Evolutionary conservation across 345 rosid genomes (phyloP), one percentile per base, ranked within the genome.

Genomic region (Hirschfeldia incana): DNA sequence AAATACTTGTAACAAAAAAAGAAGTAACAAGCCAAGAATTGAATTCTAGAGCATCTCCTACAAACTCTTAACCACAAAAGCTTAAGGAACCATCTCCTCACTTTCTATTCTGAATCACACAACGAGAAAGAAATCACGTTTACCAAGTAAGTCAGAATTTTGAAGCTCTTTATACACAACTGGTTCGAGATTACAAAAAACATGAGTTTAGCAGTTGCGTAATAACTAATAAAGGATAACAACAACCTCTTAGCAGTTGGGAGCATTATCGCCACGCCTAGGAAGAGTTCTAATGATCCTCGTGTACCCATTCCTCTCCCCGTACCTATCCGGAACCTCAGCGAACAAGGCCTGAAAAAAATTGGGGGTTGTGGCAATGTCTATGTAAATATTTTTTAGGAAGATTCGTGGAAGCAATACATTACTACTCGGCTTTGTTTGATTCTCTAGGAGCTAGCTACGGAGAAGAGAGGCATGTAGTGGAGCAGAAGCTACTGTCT

Each of bases 381-480:
- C 21, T 21, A 21, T 21, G 21, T 21, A 21, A 21, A 21, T 21
- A 21, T 21, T 21, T 21, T 21, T 21, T 21, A 21, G 99, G 97
- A 6, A 84, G 97, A 77, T 95, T 95, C 33, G 99, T 95, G 78
- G 99, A 95, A 76, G 99, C 99, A 4, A 90, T 95, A 74, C 99
- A 95, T 83, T 95, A 95, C 85, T 95, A 95, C 83, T 95, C 99
- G 0, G 99, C 99, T 0, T 69, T 95, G 62, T 95, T 95, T 26
- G 99, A 95, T 69, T 95, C 99, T 0, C 78, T 95, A 0, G 99
- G 99, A 17, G 98, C 99, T 1, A 91, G 98, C 84, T 90, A 91
- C 33, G 97, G 96, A 0, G 99, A 95, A 78, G 99, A 95, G 86
- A 85, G 99, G 67, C 97, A 95, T 21, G 96, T 89, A 4, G 99